A percentile compares a stretch with the other conserved stretches of the same genome.
These are phyloP conservation scores for Coprinellus micaceus DNA, from an alignment of 768 basidiomycete genomes.

Conservation along the genomic window DNA sequence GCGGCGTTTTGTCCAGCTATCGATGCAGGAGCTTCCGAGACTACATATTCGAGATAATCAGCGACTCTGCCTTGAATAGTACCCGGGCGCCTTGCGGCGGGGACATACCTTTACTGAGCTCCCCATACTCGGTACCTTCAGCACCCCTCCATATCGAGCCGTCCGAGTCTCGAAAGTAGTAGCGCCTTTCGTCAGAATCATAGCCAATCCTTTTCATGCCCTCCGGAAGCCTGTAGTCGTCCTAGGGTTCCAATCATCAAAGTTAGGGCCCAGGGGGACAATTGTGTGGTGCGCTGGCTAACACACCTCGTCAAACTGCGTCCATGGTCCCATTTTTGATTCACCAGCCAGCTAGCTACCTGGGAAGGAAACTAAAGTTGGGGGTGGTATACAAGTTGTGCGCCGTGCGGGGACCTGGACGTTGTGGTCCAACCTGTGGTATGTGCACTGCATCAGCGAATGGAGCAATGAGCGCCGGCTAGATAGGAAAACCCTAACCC, in stretches of 20 bases:
- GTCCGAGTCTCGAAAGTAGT: conserved; percentile 57
- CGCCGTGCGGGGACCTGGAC: conserved; percentile 1
- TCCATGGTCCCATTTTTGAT: conserved; percentile 36
- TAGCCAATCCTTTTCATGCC: conserved; percentile 72
- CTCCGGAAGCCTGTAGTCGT: conserved; percentile 49
- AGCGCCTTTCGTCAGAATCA: conserved; percentile 65
- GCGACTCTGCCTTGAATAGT: too few relatives aligned
- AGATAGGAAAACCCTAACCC: too few relatives aligned
- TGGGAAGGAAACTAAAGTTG: conserved; percentile 1
- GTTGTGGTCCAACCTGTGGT: neutral
- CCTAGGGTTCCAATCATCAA: conserved; percentile 28
- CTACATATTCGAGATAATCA: conserved; percentile 14
- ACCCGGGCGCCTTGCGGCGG: neutral
- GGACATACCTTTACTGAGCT: conserved; percentile 44
- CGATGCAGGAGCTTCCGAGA: conserved; percentile 26
- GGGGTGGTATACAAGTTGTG: neutral
- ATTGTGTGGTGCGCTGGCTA: neutral
- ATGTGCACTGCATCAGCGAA: too few relatives aligned
- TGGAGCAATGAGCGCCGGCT: too few relatives aligned
- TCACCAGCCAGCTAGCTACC: neutral
- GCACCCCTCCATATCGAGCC: conserved; percentile 57
- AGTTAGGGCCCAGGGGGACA: neutral
- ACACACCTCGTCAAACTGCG: conserved; percentile 43
- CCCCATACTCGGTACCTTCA: conserved; percentile 61
- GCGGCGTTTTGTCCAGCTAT: conserved; percentile 14